phyloP scores from a whole-genome alignment of 2,329 filamentous ascomycete genomes.

The Meredithiella fracta region DNA sequence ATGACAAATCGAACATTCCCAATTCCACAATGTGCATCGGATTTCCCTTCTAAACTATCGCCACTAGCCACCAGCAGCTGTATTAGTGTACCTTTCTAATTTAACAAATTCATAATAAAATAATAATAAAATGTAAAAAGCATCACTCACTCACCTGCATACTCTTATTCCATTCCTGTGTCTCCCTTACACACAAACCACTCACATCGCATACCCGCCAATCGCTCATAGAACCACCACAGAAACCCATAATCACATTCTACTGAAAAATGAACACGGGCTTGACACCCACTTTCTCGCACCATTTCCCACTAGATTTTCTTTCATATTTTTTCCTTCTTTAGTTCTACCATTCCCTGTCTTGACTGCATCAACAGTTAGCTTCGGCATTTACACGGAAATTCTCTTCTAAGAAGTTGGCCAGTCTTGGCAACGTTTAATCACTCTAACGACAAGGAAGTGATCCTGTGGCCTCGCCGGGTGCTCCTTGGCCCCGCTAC shows the following conservation, averaged over 20 bases:
- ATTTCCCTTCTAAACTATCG: neutral
- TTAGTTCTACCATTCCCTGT: neutral
- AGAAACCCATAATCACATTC: neutral
- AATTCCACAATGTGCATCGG: neutral
- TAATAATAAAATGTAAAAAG: no score
- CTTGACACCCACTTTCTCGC: no score
- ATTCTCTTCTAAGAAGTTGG: neutral
- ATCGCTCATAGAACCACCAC: neutral
- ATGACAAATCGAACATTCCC: neutral
- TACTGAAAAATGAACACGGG: no score
- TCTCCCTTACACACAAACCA: no score
- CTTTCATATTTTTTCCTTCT: neutral
- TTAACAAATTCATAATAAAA: no score
- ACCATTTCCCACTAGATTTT: no score
- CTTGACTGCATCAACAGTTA: neutral
- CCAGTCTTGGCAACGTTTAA: neutral
- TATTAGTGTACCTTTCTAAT: neutral
- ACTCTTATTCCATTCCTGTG: no score
- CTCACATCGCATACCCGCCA: neutral
- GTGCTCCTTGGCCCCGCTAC: neutral
- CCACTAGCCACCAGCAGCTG: neutral
- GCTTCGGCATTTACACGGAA: neutral
- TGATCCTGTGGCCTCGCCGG: neutral
- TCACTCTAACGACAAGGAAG: neutral
- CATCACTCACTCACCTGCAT: no score